These are phyloP conservation scores for Aureobasidium sp. DNA, from an alignment of 2,329 filamentous ascomycete species.

Conservation along the genomic window DNA sequence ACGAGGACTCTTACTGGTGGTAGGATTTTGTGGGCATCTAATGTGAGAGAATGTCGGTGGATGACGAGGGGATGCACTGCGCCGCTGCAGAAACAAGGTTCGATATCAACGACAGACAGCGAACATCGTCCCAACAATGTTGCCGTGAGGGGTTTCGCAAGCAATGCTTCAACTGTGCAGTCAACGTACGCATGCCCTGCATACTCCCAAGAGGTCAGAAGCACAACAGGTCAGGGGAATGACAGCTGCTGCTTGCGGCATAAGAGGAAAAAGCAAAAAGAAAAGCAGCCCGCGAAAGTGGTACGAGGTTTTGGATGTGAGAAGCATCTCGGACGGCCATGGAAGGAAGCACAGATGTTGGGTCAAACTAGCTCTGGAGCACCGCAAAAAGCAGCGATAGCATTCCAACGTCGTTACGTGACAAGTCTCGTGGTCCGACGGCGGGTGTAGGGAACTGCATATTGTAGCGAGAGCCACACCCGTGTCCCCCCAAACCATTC, in stretches of 20 bases:
- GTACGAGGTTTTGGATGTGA: background rate
- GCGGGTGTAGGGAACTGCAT: conserved; percentile 2
- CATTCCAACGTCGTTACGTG: background rate
- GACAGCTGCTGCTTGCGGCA: background rate
- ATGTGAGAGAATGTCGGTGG: background rate
- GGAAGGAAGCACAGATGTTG: conserved; percentile 9
- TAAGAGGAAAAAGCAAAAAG: conserved; percentile 1
- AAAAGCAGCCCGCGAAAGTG: background rate
- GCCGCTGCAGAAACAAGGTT: background rate
- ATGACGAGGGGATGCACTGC: background rate
- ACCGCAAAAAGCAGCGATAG: conserved; percentile 5
- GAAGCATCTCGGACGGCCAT: conserved; percentile 5
- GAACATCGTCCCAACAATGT: conserved; percentile 7
- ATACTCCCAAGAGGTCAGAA: background rate
- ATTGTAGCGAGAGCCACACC: conserved; percentile 2
- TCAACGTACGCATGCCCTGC: background rate
- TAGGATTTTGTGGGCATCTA: background rate
- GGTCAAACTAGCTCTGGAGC: conserved; percentile 1
- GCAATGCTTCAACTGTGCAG: background rate
- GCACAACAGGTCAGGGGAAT: conserved; percentile 1
- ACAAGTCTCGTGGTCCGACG: background rate
- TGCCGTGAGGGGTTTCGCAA: conserved; percentile 8
- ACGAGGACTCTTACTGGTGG: background rate
- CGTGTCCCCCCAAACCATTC: background rate
- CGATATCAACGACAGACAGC: conserved; percentile 8